These are phyloP conservation scores for Epichloe hybrida DNA, from an alignment of 2,329 filamentous ascomycete genomes.

Conservation along the genomic window DNA sequence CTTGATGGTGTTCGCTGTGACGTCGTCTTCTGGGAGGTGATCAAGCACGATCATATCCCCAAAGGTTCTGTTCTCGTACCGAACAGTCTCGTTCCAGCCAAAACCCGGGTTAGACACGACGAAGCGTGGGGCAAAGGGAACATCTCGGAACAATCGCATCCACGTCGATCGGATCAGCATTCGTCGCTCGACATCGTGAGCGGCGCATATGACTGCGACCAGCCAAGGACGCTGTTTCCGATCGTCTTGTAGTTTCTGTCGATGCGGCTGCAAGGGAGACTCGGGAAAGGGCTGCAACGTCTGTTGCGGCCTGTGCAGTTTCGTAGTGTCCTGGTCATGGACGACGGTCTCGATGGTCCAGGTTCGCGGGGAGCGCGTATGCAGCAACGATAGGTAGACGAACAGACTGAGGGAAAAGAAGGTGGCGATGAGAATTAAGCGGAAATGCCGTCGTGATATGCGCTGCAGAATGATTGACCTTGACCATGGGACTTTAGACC, in stretches of 20 bases:
- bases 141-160: slow-evolving; percentile 17
- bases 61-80: slow-evolving; percentile 18
- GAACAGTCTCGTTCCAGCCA: slow-evolving; percentile 14
- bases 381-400: not conserved
- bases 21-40: slow-evolving; percentile 16
- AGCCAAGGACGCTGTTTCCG: slow-evolving; percentile 13
- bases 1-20: slow-evolving; percentile 21
- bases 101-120: slow-evolving; percentile 18
- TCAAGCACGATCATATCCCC: slow-evolving; percentile 22
- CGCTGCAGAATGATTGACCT: not conserved
- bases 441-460: slow-evolving; percentile 2
- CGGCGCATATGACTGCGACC: slow-evolving; percentile 17
- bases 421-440: not conserved
- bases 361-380: not conserved
- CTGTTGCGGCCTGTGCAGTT: slow-evolving; percentile 4
- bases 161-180: slow-evolving; percentile 19
- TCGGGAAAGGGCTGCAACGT: slow-evolving; percentile 13
- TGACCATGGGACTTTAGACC: not conserved
- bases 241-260: not conserved
- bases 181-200: slow-evolving; percentile 14
- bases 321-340: slow-evolving; percentile 3
- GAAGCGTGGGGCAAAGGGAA: slow-evolving; percentile 18
- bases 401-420: not conserved
- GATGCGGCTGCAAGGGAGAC: slow-evolving; percentile 10
- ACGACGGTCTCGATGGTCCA: slow-evolving; percentile 4